phyloP scores from a whole-genome alignment of 2,329 filamentous ascomycete genomes.

The Diaporthe vaccinii region DNA sequence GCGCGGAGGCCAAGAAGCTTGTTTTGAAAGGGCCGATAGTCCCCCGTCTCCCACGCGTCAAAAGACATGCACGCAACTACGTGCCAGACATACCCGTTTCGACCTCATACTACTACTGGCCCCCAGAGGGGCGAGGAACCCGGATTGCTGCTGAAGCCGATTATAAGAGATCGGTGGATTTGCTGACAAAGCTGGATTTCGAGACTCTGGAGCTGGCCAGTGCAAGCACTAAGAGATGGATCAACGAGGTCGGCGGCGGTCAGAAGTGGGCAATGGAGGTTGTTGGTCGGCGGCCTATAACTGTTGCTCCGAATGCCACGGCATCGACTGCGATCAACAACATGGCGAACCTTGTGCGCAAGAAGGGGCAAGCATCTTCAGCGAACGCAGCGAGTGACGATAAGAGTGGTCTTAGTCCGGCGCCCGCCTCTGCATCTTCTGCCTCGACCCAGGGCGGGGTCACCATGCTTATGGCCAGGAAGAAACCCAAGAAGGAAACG shows the following conservation, averaged over 20 bases:
- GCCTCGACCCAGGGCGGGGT: background rate
- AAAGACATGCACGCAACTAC: slow-evolving; percentile 67
- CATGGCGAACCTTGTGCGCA: slow-evolving; percentile 61
- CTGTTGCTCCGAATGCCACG: background rate
- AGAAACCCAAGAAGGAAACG: slow-evolving; percentile 29
- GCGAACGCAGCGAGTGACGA: slow-evolving; percentile 47
- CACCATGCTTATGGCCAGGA: slow-evolving; percentile 36
- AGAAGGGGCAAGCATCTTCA: slow-evolving; percentile 54
- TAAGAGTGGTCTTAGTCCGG: background rate
- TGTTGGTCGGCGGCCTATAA: slow-evolving; percentile 52
- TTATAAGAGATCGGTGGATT: slow-evolving; percentile 77
- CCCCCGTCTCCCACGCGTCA: slow-evolving; percentile 74
- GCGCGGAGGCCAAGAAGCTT: slow-evolving; percentile 60
- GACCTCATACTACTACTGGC: slow-evolving; percentile 78
- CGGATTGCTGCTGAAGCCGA: slow-evolving; percentile 73
- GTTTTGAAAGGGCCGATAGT: slow-evolving; percentile 71
- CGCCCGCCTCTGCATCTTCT: slow-evolving; percentile 38
- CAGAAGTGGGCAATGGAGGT: slow-evolving; percentile 66
- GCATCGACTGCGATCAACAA: slow-evolving; percentile 56
- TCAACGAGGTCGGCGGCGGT: slow-evolving; percentile 72
- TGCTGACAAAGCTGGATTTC: slow-evolving; percentile 82
- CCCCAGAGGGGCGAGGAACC: slow-evolving; percentile 70
- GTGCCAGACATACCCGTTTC: slow-evolving; percentile 62
- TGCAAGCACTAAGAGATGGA: slow-evolving; percentile 78
- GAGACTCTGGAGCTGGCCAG: slow-evolving; percentile 72